phyloP scores from a whole-genome alignment of 371 early-diverging fungal genomes.

The Nosema granulosis region DNA sequence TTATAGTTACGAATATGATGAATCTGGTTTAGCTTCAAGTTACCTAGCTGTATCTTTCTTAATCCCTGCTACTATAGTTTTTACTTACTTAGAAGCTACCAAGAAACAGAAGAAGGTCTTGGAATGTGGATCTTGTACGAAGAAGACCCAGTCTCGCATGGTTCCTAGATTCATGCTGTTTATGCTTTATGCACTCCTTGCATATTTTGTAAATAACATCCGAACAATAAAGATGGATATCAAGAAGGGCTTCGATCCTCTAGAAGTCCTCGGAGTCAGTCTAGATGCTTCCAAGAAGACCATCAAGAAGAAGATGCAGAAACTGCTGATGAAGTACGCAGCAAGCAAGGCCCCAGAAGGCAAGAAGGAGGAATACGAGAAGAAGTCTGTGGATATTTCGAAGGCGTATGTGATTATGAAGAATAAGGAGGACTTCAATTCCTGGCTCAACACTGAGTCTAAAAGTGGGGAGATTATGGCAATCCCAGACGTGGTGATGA shows the following conservation, averaged over 20 bases:
- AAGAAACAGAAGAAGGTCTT: conserved; percentile 17
- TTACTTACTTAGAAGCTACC: conserved; percentile 13
- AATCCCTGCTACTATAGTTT: conserved; percentile 42
- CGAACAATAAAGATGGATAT: conserved; percentile 47
- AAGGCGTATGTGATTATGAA: conserved; percentile 59
- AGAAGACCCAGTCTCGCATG: conserved; percentile 12
- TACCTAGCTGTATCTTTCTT: conserved; percentile 56
- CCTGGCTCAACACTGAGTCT: conserved; percentile 51
- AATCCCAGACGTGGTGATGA: conserved; percentile 61
- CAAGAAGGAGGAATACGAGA: conserved; percentile 37
- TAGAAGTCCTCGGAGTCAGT: conserved; percentile 45
- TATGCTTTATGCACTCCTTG: background rate
- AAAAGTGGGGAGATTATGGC: conserved; percentile 62
- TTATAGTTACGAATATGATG: conserved; percentile 62
- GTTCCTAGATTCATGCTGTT: conserved; percentile 4
- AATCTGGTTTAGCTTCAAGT: conserved; percentile 61
- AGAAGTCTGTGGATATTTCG: conserved; percentile 43
- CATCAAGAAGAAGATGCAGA: conserved; percentile 39
- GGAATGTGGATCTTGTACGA: conserved; percentile 43
- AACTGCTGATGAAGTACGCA: conserved; percentile 31
- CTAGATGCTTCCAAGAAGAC: conserved; percentile 23
- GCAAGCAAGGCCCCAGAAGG: conserved; percentile 15
- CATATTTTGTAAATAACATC: conserved; percentile 51
- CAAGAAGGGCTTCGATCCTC: conserved; percentile 55
- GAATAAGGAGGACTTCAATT: conserved; percentile 49